These are phyloP conservation scores for Suhomyces ambrosiae DNA, from an alignment of 1,139 yeast species.

Conservation along the genomic window DNA sequence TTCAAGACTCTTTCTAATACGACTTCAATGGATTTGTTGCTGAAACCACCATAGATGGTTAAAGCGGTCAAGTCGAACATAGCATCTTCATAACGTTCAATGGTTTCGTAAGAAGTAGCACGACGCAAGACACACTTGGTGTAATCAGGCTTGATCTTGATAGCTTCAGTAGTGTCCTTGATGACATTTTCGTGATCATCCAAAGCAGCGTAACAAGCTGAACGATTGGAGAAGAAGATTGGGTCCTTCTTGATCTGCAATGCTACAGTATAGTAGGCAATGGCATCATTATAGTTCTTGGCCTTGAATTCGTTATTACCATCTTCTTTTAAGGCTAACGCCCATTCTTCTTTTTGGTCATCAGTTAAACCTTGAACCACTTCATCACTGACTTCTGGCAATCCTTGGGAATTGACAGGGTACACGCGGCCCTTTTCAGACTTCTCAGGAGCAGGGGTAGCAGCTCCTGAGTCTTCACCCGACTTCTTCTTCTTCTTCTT, in stretches of 20 bases:
- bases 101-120: slow-evolving; percentile 82
- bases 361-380: slow-evolving; percentile 49
- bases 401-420: slow-evolving; percentile 56
- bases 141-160: slow-evolving; percentile 84
- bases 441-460: slow-evolving; percentile 17
- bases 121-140: slow-evolving; percentile 72
- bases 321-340: slow-evolving; percentile 79
- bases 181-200: slow-evolving; percentile 80
- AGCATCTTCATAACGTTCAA: slow-evolving; percentile 80
- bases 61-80: slow-evolving; percentile 89
- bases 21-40: slow-evolving; percentile 74
- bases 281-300: slow-evolving; percentile 71
- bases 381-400: slow-evolving; percentile 56
- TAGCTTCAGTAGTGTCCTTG: slow-evolving; percentile 84
- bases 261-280: slow-evolving; percentile 77
- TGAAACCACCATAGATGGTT: slow-evolving; percentile 75
- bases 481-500: slow-evolving; percentile 42
- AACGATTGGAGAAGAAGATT: slow-evolving; percentile 88
- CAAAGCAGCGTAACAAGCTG: slow-evolving; percentile 90
- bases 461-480: slow-evolving; percentile 19
- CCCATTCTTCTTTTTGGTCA: slow-evolving; percentile 66
- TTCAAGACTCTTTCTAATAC: slow-evolving; percentile 86
- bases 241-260: slow-evolving; percentile 77
- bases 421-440: slow-evolving; percentile 26
- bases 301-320: slow-evolving; percentile 81